Conservation (phyloP, 179 eudicot genomes). For the Silene noctiflora region DNA sequence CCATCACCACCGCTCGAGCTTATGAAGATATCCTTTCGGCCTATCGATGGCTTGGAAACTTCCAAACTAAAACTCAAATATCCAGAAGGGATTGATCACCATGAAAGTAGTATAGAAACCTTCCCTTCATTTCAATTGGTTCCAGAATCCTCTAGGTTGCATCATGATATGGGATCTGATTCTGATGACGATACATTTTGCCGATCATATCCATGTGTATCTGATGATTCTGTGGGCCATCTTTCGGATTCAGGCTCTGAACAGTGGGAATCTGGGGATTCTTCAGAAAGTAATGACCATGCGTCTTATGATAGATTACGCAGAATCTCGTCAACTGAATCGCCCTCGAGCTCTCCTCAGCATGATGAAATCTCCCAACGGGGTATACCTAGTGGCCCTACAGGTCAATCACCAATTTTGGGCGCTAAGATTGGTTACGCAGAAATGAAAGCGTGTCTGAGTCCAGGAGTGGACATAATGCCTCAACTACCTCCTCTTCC, state of each 20-base stretch:
- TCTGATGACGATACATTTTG: constrained; percentile 90
- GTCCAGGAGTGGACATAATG: constrained; percentile 34
- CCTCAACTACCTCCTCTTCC: constrained; percentile 85
- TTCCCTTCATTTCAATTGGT: constrained; percentile 92
- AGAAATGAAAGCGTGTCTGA: constrained; percentile 32
- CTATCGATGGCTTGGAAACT: constrained; percentile 52
- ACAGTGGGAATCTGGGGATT: constrained; percentile 70
- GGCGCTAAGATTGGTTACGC: constrained; percentile 37
- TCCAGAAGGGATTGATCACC: constrained; percentile 52
- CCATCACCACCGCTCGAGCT: constrained; percentile 92
- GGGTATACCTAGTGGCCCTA: constrained; percentile 18
- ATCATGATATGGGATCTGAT: constrained; percentile 51
- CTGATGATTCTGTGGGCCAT: constrained; percentile 61
- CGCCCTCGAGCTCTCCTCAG: constrained; percentile 52
- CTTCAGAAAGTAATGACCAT: constrained; percentile 45
- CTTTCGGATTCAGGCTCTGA: constrained; percentile 78
- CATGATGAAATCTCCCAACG: constrained; percentile 31
- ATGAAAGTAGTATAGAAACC: constrained; percentile 46
- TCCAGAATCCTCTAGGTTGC: constrained; percentile 53
- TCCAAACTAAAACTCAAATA: constrained; percentile 67
- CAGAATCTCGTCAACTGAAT: constrained; percentile 49
- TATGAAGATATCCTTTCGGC: constrained; percentile 89
- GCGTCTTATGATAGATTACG: constrained; percentile 51
- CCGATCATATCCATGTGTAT: constrained; percentile 66
- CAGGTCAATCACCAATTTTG: constrained; percentile 47